Evolutionary conservation across 1,284 basidiomycete species (phyloP).

Genomic region (Cryptococcus sp.): DNA sequence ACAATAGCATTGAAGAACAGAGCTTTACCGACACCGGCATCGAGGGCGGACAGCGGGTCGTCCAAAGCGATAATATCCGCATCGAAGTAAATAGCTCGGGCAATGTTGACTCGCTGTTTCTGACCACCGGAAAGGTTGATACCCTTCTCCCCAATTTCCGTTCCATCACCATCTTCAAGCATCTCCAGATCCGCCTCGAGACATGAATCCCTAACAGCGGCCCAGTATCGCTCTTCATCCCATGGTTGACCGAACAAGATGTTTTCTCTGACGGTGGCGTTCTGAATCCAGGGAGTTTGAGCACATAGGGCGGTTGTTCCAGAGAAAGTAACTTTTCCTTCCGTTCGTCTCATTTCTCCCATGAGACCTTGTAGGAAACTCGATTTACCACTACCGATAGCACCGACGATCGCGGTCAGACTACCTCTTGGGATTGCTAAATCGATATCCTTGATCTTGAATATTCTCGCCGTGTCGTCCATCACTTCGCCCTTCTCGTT

Average conservation of each 20-base stretch:
- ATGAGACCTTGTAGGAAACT: constrained; percentile 61
- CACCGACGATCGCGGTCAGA: constrained; percentile 72
- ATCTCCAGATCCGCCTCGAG: constrained; percentile 74
- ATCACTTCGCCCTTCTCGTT: constrained; percentile 20
- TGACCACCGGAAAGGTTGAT: constrained; percentile 46
- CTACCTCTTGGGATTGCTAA: constrained; percentile 65
- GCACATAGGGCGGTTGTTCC: constrained; percentile 69
- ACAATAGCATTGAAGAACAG: constrained; percentile 78
- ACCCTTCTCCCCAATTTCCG: constrained; percentile 84
- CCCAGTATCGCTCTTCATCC: constrained; percentile 72
- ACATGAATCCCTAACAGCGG: constrained; percentile 67
- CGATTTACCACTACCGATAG: constrained; percentile 65
- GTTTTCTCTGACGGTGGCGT: constrained; percentile 68
- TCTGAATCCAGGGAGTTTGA: constrained; percentile 74
- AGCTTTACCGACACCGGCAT: constrained; percentile 80
- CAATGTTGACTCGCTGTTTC: constrained; percentile 56
- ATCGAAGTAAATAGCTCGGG: constrained; percentile 77
- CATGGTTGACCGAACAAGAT: constrained; percentile 78
- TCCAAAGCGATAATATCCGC: constrained; percentile 83
- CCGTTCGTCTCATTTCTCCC: constrained; percentile 67
- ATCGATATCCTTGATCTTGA: constrained; percentile 59
- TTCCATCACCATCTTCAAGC: constrained; percentile 74
- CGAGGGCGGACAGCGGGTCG: constrained; percentile 71
- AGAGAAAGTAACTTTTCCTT: constrained; percentile 60
- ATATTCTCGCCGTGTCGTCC: constrained; percentile 52